Evolutionary conservation across 2,329 filamentous ascomycete species (phyloP), one percentile per base, ranked within the genome.

Genomic region (Xylaria sp.): DNA sequence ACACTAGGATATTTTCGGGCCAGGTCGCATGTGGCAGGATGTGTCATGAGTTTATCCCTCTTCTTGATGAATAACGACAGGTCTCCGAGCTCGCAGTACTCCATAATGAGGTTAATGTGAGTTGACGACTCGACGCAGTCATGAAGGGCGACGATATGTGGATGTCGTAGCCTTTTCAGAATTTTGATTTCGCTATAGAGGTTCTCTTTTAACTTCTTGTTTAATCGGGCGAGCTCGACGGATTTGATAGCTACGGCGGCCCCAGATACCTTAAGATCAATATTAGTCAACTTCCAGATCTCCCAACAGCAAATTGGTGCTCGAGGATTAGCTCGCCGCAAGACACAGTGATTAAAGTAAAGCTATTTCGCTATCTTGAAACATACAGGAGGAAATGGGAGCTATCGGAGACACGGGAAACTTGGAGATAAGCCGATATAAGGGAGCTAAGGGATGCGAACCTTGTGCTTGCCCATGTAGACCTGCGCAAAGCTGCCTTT

Each of bases 401-500:
- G 68, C 63, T 61, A 59, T 47, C 39, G 61, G 51, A 58, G 45
- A 44, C 10, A 58, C 61, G 29, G 51, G 54, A 61, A 44, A 45
- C 42, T 49, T 38, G 56, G 59, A 56, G n/a, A 61, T 57, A 27
- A 42, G 60, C 58, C 33, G 38, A 58, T 49, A 49, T 15, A 25
- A 54, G 49, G 33, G 60, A 56, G 51, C 36, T 50, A 60, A 63
- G 58, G 54, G 61, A 39, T 29, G 50, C 90, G 81, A 82, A 97
- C 94, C 82, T 91, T 91, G 81, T 96, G 92, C 73, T 90, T 89
- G 71, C 92, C 94, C 78, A 92, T 89, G 79, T 96, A 98, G 72
- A 99, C 96, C 73, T 94, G 94, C 72, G 96, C 96, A 84, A 98
- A 99, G 83, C 96, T 98, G 69, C 96, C 96, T 82, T 96, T 96